Conservation (phyloP, 2,329 filamentous ascomycete species). For the Coniella lustricola region DNA sequence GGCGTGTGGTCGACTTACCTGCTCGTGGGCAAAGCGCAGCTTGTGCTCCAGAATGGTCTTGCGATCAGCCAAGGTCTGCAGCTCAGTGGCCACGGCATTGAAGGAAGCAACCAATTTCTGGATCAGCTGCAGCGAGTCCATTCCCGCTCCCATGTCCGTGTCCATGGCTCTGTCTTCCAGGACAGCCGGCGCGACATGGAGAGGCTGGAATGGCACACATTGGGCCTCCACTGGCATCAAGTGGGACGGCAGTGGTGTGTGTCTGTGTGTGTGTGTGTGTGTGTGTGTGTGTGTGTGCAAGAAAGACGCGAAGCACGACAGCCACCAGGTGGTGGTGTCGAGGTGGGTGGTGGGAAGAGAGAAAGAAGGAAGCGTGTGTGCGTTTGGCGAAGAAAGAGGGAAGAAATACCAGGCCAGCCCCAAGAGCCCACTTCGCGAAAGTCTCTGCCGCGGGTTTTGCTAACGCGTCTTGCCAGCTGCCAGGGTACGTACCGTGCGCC, state of each 20-base stretch:
- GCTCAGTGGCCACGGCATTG: slow-evolving; percentile 57
- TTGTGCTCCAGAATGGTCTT: slow-evolving; percentile 62
- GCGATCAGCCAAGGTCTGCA: slow-evolving; percentile 55
- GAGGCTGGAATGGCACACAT: slow-evolving; percentile 5
- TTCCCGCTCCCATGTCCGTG: slow-evolving; percentile 24
- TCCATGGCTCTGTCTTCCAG: no score
- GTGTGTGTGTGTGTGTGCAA: no score
- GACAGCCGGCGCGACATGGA: slow-evolving; percentile 4
- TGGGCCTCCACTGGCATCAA: slow-evolving; percentile 1
- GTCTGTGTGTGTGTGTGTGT: not conserved
- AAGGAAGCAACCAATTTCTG: slow-evolving; percentile 58
- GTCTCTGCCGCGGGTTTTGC: not conserved
- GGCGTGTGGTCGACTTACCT: no score
- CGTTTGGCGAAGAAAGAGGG: not conserved
- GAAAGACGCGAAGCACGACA: no score
- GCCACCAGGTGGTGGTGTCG: not conserved
- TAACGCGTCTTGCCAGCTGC: not conserved
- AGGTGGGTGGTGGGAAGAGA: not conserved
- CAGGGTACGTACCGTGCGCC: not conserved
- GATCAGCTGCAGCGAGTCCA: slow-evolving; percentile 38
- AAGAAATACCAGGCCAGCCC: not conserved
- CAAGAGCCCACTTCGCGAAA: not conserved
- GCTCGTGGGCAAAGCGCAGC: slow-evolving; percentile 58
- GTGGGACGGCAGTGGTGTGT: no score
- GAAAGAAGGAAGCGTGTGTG: not conserved